phyloP scores from a whole-genome alignment of 371 early-diverging fungal species.

The Thermomucor indicae-seudaticae region DNA sequence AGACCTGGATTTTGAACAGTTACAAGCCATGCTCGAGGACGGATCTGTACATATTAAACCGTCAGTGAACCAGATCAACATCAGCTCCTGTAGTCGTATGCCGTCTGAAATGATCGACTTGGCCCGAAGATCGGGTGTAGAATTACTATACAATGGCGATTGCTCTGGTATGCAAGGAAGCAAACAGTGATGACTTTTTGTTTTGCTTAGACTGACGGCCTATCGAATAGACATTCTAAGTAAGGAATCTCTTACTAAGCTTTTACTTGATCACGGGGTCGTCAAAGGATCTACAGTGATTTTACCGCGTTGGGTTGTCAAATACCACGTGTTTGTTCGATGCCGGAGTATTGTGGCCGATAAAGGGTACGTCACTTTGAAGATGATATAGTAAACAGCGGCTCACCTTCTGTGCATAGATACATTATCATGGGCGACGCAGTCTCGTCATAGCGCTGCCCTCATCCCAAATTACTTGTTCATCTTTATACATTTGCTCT shows the following conservation, averaged over 20 bases:
- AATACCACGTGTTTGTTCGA: slow-evolving; percentile 52
- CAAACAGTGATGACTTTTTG: neutral
- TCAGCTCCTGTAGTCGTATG: slow-evolving; percentile 41
- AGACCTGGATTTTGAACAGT: slow-evolving; percentile 11
- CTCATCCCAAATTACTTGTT: neutral
- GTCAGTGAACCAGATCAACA: slow-evolving; percentile 22
- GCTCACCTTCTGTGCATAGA: slow-evolving; percentile 5
- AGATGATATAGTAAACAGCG: neutral
- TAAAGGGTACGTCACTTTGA: slow-evolving; percentile 40
- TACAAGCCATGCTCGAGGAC: slow-evolving; percentile 19
- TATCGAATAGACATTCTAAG: slow-evolving; percentile 27
- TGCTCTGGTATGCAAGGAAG: slow-evolving; percentile 27
- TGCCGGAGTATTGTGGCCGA: slow-evolving; percentile 47
- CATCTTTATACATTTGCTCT: no score
- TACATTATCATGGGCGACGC: slow-evolving; percentile 37
- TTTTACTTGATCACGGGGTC: slow-evolving; percentile 24
- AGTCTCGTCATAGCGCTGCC: neutral
- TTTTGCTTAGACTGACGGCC: no score
- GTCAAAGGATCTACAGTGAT: slow-evolving; percentile 10
- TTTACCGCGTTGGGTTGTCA: slow-evolving; percentile 45
- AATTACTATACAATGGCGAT: slow-evolving; percentile 50
- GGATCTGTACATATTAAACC: slow-evolving; percentile 20
- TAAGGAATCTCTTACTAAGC: slow-evolving; percentile 21
- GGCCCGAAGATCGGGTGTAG: slow-evolving; percentile 40
- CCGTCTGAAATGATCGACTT: slow-evolving; percentile 43